A percentile compares a stretch with the other conserved stretches of the same genome.
Conservation (phyloP, 805 yeast species). For the Kodamaea hsintzibuensis region DNA sequence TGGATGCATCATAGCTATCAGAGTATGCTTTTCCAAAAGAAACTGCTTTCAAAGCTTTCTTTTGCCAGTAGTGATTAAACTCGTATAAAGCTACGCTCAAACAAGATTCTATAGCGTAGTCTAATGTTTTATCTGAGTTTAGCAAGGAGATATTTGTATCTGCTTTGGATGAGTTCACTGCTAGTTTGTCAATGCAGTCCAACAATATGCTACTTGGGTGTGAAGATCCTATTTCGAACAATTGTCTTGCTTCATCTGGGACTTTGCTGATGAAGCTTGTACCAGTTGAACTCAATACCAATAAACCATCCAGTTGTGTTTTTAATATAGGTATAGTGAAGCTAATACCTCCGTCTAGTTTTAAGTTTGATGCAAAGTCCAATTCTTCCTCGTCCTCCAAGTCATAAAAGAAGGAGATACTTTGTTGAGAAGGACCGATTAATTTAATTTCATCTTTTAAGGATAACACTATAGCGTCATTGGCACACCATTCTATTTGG, state of each 20-base stretch:
- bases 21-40: constrained; percentile 76
- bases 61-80: constrained; percentile 77
- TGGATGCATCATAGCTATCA: constrained; percentile 53
- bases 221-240: constrained; percentile 81
- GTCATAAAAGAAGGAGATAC: constrained; percentile 52
- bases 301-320: constrained; percentile 70
- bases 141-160: constrained; percentile 67
- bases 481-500: constrained; percentile 78
- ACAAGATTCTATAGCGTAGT: constrained; percentile 68
- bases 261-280: constrained; percentile 69
- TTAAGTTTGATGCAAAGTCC: constrained; percentile 24
- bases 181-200: constrained; percentile 67
- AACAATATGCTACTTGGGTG: constrained; percentile 79
- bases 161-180: constrained; percentile 73
- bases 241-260: constrained; percentile 51
- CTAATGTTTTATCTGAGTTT: constrained; percentile 44
- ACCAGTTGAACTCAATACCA: constrained; percentile 56
- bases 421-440: constrained; percentile 68
- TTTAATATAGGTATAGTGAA: constrained; percentile 42
- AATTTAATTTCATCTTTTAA: constrained; percentile 64
- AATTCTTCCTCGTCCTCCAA: constrained; percentile 25
- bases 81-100: constrained; percentile 76
- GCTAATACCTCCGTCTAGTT: constrained; percentile 18
- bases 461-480: constrained; percentile 73
- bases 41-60: constrained; percentile 75